Base-by-base conservation (phyloP, 768 basidiomycete genomes). In the Sporobolomyces roseus region DNA sequence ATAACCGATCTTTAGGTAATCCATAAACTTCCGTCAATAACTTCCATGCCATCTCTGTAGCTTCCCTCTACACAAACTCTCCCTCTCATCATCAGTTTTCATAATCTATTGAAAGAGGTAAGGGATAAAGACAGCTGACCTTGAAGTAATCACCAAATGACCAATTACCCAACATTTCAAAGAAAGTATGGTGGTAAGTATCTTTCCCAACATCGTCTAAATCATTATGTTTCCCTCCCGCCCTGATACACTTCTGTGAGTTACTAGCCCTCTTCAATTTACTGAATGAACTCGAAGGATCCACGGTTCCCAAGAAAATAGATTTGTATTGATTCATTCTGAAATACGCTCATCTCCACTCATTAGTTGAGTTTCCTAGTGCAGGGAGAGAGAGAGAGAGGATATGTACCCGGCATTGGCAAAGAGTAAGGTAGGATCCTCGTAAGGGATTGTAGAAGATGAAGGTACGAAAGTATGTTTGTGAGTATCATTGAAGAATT, bases 91-190 rank as follows among this genome's bases (percentile, higher is more conserved):
- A 49, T 30, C 49, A 17, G 25, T 33, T 29, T 17, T 29, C 27
- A 25, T 9, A 36, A 35, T 35, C 7, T 30, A 35, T 13, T 10
- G 53, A 55, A 29, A 19, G 54, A 38, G 30, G 3, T 35, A 25
- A 32, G 33, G 43, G 23, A 1, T 32, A 30, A 35, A 75, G n/a
- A n/a, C n/a, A n/a, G n/a, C 78, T 51, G 59, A 86, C 93, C 86
- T 99, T 99, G 86, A 99, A 99, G 82, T 99, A 99, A 79, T 99
- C 93, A 0, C 96, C 96, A 74, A 98, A 99, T 6, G 93, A 97
- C 96, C 96, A 99, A 79, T 99, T 99, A 45, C 96, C 96, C 71
- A 99, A 81, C 96, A 99, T 99, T 81, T 99, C 96, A 77, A 99
- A 99, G 81, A 75, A 74, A 17, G 75, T 78, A 73, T 77, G 80